phyloP scores from a whole-genome alignment of 495 filamentous ascomycete species.

The Penicillium pancosmium region DNA sequence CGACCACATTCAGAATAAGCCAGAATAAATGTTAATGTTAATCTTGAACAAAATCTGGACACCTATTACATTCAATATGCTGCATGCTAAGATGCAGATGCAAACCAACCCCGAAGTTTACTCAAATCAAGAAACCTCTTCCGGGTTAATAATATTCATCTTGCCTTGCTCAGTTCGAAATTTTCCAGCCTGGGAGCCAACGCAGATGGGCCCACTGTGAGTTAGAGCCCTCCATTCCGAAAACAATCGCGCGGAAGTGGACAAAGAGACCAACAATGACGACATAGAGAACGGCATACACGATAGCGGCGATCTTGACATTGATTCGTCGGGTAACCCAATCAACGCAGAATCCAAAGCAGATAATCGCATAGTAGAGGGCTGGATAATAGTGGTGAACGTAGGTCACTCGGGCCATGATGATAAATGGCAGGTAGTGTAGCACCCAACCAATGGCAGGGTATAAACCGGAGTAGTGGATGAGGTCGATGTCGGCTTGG shows the following conservation, averaged over 20 bases:
- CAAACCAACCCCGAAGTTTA: background rate
- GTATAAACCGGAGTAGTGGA: conserved; percentile 92
- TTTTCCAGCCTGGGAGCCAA: conserved; percentile 72
- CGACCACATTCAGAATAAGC: background rate
- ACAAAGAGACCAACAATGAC: conserved; percentile 77
- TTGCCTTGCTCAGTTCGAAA: conserved; percentile 41
- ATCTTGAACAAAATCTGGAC: background rate
- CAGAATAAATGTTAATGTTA: background rate
- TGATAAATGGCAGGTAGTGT: conserved; percentile 92
- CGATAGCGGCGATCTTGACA: conserved; percentile 57
- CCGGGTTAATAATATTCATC: background rate
- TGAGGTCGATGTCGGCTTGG: conserved; percentile 79
- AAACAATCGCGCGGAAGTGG: conserved; percentile 92
- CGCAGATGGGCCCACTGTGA: conserved; percentile 88
- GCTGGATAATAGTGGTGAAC: conserved; percentile 99
- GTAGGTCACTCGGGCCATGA: conserved; percentile 98
- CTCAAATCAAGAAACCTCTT: background rate
- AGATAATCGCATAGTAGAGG: conserved; percentile 95
- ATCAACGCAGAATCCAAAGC: conserved; percentile 85
- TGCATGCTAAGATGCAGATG: background rate
- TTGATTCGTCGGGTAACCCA: conserved; percentile 70
- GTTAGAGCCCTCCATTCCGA: conserved; percentile 87
- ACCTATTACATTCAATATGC: background rate
- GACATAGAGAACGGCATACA: conserved; percentile 73
- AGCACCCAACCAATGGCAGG: conserved; percentile 92